Conservation (phyloP, 176 grass and related monocot genomes). For the Tillandsia leiboldiana region DNA sequence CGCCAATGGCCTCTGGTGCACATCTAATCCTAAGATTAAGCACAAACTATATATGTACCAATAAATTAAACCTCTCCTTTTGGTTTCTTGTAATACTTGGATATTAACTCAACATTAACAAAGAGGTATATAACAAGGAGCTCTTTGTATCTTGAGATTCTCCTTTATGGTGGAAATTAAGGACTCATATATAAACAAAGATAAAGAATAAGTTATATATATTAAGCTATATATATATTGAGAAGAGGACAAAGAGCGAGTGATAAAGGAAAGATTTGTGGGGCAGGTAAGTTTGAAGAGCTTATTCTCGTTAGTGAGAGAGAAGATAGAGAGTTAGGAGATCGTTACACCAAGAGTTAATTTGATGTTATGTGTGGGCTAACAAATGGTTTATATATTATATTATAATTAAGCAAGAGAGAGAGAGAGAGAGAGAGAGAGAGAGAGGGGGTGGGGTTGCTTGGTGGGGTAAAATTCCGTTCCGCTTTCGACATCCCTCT, state of each 20-base stretch:
- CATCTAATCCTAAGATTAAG: slow-evolving; percentile 26
- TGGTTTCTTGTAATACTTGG: too few relatives aligned
- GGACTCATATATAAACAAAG: background rate
- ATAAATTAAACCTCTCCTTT: background rate
- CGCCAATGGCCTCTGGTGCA: slow-evolving; percentile 94
- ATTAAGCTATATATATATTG: background rate
- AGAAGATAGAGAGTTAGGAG: slow-evolving; percentile 68
- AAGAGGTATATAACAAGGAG: too few relatives aligned
- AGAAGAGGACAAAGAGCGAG: slow-evolving; percentile 7
- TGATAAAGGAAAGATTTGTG: slow-evolving; percentile 23
- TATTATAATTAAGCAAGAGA: background rate
- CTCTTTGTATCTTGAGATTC: too few relatives aligned
- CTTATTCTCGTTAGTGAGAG: slow-evolving; percentile 60
- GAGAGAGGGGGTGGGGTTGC: slow-evolving; percentile 37
- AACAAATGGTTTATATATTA: slow-evolving; percentile 43
- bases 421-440: slow-evolving; percentile 11
- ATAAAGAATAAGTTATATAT: background rate
- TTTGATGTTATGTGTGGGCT: slow-evolving; percentile 81
- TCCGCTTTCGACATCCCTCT: slow-evolving; percentile 72
- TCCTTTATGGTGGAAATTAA: too few relatives aligned
- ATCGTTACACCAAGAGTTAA: slow-evolving; percentile 53
- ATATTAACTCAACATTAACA: too few relatives aligned
- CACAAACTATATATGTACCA: background rate
- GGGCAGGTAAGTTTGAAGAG: background rate
- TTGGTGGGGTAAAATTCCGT: slow-evolving; percentile 61